Conservation (phyloP, 768 basidiomycete genomes). For the Russula griseocarnosa region DNA sequence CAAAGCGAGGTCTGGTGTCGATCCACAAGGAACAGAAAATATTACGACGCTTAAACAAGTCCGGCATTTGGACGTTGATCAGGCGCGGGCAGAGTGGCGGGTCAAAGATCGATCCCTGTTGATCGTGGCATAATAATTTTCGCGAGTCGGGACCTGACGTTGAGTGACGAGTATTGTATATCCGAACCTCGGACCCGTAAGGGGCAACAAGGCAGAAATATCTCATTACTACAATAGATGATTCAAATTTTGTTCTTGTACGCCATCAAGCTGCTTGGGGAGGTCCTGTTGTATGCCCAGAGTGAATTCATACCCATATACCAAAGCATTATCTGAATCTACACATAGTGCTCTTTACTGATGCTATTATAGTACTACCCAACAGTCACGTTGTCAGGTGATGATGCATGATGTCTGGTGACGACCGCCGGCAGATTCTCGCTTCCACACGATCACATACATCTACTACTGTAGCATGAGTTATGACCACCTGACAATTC, state of each 20-base stretch:
- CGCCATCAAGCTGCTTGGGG: background rate
- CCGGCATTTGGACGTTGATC: conserved; percentile 56
- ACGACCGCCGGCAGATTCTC: too few relatives aligned
- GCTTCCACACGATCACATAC: too few relatives aligned
- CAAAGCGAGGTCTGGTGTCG: conserved; percentile 26
- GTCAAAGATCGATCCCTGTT: conserved; percentile 50
- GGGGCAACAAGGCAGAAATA: background rate
- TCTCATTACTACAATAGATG: background rate
- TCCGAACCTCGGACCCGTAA: background rate
- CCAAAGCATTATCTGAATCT: background rate
- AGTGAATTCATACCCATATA: background rate
- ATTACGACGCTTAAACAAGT: conserved; percentile 53
- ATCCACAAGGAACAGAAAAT: conserved; percentile 31
- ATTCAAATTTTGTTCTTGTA: background rate
- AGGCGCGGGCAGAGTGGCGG: conserved; percentile 64
- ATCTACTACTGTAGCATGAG: too few relatives aligned
- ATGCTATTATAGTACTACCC: too few relatives aligned
- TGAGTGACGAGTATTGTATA: background rate
- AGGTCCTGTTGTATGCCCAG: background rate
- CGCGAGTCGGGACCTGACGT: background rate
- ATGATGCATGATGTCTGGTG: too few relatives aligned
- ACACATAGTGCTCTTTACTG: background rate
- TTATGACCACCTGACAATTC: too few relatives aligned
- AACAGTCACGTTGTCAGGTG: too few relatives aligned
- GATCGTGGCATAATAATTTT: conserved; percentile 37